Evolutionary conservation across 1,284 basidiomycete species (phyloP), one percentile per base, ranked within the genome.

Genomic region (Salmacisia buchloeana): DNA sequence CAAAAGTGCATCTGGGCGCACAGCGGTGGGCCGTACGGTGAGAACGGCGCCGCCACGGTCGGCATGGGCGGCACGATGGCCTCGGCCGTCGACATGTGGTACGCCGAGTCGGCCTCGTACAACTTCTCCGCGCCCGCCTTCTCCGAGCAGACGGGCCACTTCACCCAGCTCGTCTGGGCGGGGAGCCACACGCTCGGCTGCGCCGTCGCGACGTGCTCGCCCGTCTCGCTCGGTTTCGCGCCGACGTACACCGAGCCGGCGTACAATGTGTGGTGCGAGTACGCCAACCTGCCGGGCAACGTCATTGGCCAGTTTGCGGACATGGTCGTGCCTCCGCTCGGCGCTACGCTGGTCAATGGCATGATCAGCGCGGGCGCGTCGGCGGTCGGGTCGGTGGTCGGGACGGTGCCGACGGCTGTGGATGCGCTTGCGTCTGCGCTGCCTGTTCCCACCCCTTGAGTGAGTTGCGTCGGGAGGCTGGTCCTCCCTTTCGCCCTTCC

Each of bases 101-200:
- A 70, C 63, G 59, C 66, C 46, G 71, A 73, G 31, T 35, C 56
- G 21, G 23, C 36, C n/a, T 41, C 57, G 18, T 73, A 73, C 66
- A 62, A 69, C 39, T 72, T 61, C 52, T 49, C n/a, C 9, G 29
- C 35, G 12, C 62, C 59, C 1, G 35, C 13, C 12, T 73, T 71
- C 60, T 63, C 63, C 54, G 65, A 63, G 43, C 59, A 62, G 3
- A 70, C 71, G 18, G 71, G 71, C 0, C 71, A 73, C 49, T 73
- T 73, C 36, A 71, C 69, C 2, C 71, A 73, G 63, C 65, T 73
- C 62, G 66, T 73, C 0, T 73, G 71, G 71, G 66, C 66, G 63
- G 31, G 29, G 7, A 63, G 41, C 21, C 61, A 33, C 33, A 59
- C 57, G 49, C 34, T 71, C 13, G 70, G 70, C 2, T 71, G 70